Evolutionary conservation across 345 rosid genomes (phyloP), one percentile per base, ranked within the genome.

Genomic region (Pistacia vera): DNA sequence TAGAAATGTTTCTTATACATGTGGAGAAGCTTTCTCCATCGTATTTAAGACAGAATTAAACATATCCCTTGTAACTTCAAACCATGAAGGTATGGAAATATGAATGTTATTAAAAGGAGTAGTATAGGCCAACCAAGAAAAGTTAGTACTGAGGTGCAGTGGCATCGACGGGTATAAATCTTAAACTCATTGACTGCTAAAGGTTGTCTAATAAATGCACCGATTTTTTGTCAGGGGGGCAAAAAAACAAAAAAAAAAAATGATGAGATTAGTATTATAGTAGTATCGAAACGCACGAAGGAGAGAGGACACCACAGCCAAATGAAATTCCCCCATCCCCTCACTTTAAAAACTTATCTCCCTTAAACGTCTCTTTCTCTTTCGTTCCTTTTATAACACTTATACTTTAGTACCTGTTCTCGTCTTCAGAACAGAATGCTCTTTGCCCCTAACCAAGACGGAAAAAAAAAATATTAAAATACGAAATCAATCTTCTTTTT

Each of bases 391-490:
- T 14, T 33, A 62, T 51, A 22, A 63, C n/a, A 51, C 8, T 68
- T 30, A 64, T 11, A 49, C n/a, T 68, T 59, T 68, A 66, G 14
- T 28, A 63, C 60, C 76, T 70, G n/a, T n/a, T 57, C 59, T 33
- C 11, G n/a, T 18, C 5, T 13, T 25, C 1, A n/a, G 56, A 41
- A 56, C 18, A 62, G 66, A 66, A 57, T 20, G 35, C 65, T 71
- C 67, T 71, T n/a, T 82, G 74, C 79, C 85, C 85, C n/a, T 78
- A 71, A 63, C 64, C 60, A 75, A 71, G 52, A 25, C 16, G 64
- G 33, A 59, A 57, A 8, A 13, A 72, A 5, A 5, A 61, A 17
- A 5, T 7, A 68, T 8, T 1, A 55, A 62, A 8, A n/a, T 5
- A 61, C 10, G 3, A 14, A 52, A 52, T 12, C 70, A 22, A 14